phyloP scores from a whole-genome alignment of 116 monocot genomes.

The Cymodocea nodosa region DNA sequence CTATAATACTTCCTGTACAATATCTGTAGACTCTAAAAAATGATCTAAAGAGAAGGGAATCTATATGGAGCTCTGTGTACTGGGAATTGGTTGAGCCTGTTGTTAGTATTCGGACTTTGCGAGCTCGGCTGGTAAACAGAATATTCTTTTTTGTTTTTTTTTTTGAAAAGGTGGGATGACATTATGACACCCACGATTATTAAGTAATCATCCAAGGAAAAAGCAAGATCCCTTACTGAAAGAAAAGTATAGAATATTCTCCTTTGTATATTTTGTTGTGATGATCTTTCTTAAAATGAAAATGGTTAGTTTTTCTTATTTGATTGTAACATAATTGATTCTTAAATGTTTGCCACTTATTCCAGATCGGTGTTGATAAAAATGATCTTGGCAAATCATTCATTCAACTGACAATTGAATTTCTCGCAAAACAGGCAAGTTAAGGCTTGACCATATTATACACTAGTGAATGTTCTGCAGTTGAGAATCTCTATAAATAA shows the following conservation, averaged over 20 bases:
- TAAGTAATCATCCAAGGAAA: too few species aligned
- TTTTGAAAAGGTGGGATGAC: too few species aligned
- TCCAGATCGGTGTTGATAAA: constrained; percentile 94
- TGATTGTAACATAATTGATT: too few species aligned
- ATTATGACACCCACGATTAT: too few species aligned
- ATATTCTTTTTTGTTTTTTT: neutral
- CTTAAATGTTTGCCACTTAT: constrained; percentile 3
- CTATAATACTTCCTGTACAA: neutral
- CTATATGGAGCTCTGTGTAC: constrained; percentile 69
- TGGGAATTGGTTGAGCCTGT: constrained; percentile 83
- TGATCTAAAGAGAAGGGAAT: constrained; percentile 78
- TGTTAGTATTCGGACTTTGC: constrained; percentile 66
- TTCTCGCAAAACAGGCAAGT: constrained; percentile 67
- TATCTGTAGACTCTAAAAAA: constrained; percentile 64
- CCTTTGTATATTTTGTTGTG: too few species aligned
- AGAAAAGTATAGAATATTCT: too few species aligned
- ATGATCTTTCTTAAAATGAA: too few species aligned
- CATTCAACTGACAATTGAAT: constrained; percentile 78
- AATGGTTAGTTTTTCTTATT: too few species aligned
- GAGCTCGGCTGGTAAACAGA: constrained; percentile 77
- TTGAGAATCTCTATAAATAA: too few species aligned
- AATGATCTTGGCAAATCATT: constrained; percentile 83
- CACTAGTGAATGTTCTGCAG: too few species aligned
- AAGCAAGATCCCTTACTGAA: too few species aligned
- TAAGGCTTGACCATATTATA: neutral